Evolutionary conservation across 2,329 filamentous ascomycete genomes (phyloP), one percentile per base, ranked within the genome.

Genomic region (Talaromyces amestolkiae): DNA sequence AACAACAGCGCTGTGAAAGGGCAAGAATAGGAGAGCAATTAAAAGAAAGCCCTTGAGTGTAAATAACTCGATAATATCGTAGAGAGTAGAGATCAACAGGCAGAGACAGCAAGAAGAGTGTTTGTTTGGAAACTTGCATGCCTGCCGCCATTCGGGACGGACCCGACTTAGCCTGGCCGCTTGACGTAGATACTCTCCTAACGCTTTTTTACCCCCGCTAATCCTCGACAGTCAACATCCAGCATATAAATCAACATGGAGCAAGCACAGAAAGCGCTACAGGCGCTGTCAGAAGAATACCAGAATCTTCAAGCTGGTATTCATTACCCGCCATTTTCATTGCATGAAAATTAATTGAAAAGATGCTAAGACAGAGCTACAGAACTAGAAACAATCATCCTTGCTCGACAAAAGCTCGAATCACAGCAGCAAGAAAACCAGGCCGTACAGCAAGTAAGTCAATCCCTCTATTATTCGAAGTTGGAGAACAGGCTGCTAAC

Each of bases 361-460:
- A 51, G 19, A 65, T 37, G 39, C 53, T 65, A 53, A 68, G 59
- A 61, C 56, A n/a, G 37, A 33, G 11, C 17, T 9, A 17, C 71
- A 97, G 95, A 98, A 71, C 85, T 98, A 64, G 91, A 93, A 77
- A 86, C 83, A 51, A 82, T 87, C 19, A 87, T 98, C 31, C 84
- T 88, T 53, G 91, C 92, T 10, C 87, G 93, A 68, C 93, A 99
- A 81, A 96, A 91, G 79, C 87, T 99, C 7, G 93, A 97, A 77
- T 81, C 93, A 7, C 95, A 99, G 78, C 91, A 91, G 77, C 92
- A 97, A 75, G 95, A 99, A 78, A 99, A 98, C 76, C 81, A 89
- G 58, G 89, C 90, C 17, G 95, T 99, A 10, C 88, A 96, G 77
- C 90, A 91, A 80, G 91, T 92, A 71, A 17, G 33, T 61, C 35